These are phyloP conservation scores for Dioscorea cayenensis DNA, from an alignment of 116 monocot genomes.

Conservation along the genomic window DNA sequence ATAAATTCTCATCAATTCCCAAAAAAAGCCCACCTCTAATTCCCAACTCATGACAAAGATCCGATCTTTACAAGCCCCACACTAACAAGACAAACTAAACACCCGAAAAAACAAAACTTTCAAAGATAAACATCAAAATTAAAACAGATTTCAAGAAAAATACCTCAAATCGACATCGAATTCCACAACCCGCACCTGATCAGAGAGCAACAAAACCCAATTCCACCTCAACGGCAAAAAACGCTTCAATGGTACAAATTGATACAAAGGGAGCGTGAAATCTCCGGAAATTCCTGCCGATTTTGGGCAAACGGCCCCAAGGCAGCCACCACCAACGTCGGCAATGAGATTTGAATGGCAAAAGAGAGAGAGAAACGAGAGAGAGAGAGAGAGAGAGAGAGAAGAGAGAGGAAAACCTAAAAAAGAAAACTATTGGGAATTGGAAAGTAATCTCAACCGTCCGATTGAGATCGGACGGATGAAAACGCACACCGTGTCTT, in stretches of 20 bases:
- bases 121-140: background rate
- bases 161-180: no score
- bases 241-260: background rate
- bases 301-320: background rate
- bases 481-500: background rate
- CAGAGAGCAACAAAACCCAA: no score
- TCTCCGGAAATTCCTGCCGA: background rate
- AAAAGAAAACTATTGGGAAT: background rate
- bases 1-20: background rate
- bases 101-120: background rate
- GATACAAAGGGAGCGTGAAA: background rate
- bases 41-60: background rate
- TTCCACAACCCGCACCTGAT: no score
- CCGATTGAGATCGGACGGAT: background rate
- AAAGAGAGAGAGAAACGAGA: background rate
- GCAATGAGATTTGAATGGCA: background rate
- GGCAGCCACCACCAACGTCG: background rate
- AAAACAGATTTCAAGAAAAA: background rate
- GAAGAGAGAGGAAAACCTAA: background rate
- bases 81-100: background rate
- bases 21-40: background rate
- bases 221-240: background rate
- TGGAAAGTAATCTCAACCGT: background rate
- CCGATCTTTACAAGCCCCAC: background rate
- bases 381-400: background rate